phyloP scores from a whole-genome alignment of 2,329 filamentous ascomycete genomes.

The Curvularia verruculosa region DNA sequence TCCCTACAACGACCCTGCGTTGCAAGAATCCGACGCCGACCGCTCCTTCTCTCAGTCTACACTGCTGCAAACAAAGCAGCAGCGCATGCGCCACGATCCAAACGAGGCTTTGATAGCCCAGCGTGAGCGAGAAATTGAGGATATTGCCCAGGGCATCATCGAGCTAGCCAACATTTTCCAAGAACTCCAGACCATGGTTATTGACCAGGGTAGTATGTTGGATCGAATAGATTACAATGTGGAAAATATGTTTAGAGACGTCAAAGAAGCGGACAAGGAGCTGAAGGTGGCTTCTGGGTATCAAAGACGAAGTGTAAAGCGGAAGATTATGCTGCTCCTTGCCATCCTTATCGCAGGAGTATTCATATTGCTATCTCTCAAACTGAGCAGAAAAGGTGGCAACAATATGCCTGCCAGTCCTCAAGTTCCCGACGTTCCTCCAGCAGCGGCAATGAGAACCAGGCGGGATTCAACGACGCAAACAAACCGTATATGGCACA shows the following conservation, averaged over 20 bases:
- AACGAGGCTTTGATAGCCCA: slow-evolving; percentile 82
- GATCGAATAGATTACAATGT: slow-evolving; percentile 79
- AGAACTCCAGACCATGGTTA: slow-evolving; percentile 89
- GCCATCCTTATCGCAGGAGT: slow-evolving; percentile 82
- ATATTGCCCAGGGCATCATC: slow-evolving; percentile 97
- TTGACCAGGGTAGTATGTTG: slow-evolving; percentile 59
- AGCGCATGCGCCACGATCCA: slow-evolving; percentile 66
- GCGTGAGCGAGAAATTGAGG: slow-evolving; percentile 94
- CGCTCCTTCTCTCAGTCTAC: slow-evolving; percentile 89
- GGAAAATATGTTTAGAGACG: slow-evolving; percentile 90
- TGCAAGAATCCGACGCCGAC: slow-evolving; percentile 88
- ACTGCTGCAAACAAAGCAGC: slow-evolving; percentile 76
- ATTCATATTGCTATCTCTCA: slow-evolving; percentile 84
- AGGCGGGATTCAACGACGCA: slow-evolving; percentile 25
- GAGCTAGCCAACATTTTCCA: slow-evolving; percentile 96
- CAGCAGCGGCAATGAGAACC: slow-evolving; percentile 19
- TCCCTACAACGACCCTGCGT: slow-evolving; percentile 80
- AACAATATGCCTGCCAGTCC: slow-evolving; percentile 22
- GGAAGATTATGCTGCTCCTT: slow-evolving; percentile 90
- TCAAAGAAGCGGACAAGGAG: slow-evolving; percentile 92
- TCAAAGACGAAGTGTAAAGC: slow-evolving; percentile 84
- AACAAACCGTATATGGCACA: slow-evolving; percentile 42
- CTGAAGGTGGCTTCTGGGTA: slow-evolving; percentile 86
- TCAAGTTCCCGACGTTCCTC: slow-evolving; percentile 28
- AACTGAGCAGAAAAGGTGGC: slow-evolving; percentile 62